A percentile compares a stretch with the other conserved stretches of the same genome.
These are phyloP conservation scores for Candida ovalis DNA, from an alignment of 805 yeast species.

Conservation along the genomic window DNA sequence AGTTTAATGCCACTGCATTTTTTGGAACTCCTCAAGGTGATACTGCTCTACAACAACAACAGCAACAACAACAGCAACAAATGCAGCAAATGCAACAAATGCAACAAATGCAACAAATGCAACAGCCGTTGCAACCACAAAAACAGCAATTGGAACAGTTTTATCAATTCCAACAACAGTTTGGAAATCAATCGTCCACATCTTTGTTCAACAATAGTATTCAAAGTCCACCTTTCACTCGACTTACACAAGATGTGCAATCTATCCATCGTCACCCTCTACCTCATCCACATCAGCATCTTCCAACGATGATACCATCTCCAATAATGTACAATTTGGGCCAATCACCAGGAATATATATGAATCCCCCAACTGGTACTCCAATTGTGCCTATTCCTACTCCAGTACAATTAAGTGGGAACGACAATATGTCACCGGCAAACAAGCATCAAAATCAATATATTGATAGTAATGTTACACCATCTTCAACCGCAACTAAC, in stretches of 20 bases:
- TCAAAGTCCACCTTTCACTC: neutral
- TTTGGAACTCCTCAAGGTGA: neutral
- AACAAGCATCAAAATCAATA: neutral
- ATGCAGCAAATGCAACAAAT: conserved; percentile 1
- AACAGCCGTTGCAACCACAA: neutral
- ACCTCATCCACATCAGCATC: neutral
- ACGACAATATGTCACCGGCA: neutral
- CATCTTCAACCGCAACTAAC: neutral
- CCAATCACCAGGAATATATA: neutral
- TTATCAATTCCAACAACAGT: neutral
- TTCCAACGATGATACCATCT: neutral
- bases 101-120: conserved; percentile 1
- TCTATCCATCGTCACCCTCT: neutral
- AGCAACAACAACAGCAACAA: neutral
- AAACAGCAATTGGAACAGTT: neutral
- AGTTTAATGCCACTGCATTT: neutral
- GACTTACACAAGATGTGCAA: neutral
- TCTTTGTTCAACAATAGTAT: neutral
- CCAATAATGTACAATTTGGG: neutral
- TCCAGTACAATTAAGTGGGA: neutral
- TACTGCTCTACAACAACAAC: neutral
- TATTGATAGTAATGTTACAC: neutral
- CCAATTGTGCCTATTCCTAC: neutral
- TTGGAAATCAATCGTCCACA: neutral
- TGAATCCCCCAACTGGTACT: neutral